Conservation (phyloP, 2,329 filamentous ascomycete genomes). For the Calonectria leucothoes region DNA sequence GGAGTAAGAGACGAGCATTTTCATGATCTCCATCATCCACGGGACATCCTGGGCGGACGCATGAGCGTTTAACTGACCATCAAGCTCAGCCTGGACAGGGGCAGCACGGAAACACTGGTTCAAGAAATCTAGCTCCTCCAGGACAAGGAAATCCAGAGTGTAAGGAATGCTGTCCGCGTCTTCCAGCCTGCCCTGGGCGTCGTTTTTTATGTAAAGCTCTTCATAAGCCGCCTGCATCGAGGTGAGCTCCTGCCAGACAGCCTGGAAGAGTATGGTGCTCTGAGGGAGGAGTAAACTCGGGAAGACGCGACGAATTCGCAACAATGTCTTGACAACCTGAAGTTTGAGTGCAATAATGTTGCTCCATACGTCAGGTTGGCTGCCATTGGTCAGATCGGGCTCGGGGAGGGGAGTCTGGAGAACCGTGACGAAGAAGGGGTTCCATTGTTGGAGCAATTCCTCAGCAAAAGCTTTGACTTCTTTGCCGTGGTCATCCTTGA, state of each 20-base stretch:
- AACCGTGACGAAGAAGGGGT: constrained; percentile 86
- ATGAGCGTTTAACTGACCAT: constrained; percentile 76
- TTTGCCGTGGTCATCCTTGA: constrained; percentile 90
- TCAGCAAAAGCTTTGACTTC: constrained; percentile 92
- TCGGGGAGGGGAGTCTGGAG: constrained; percentile 83
- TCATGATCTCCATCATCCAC: constrained; percentile 91
- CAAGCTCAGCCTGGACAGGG: constrained; percentile 89
- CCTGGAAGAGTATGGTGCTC: constrained; percentile 84
- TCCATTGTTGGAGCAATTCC: constrained; percentile 85
- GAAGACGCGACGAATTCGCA: constrained; percentile 89
- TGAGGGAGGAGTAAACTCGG: constrained; percentile 84
- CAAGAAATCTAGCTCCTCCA: constrained; percentile 95
- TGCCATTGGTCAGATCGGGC: constrained; percentile 57
- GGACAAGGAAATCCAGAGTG: constrained; percentile 90
- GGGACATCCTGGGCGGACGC: constrained; percentile 71
- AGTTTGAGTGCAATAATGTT: constrained; percentile 88
- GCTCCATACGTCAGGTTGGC: constrained; percentile 77
- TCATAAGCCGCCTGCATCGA: constrained; percentile 79
- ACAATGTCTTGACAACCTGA: constrained; percentile 92
- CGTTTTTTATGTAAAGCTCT: constrained; percentile 85
- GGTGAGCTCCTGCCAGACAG: constrained; percentile 89
- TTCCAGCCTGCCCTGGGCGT: constrained; percentile 88
- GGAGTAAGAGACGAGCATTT: constrained; percentile 84
- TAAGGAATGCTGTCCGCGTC: constrained; percentile 93
- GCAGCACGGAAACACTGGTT: constrained; percentile 90